Evolutionary conservation across 2,329 filamentous ascomycete genomes (phyloP), one percentile per base, ranked within the genome.

Genomic region (Arthrobotrys pseudoclavata): DNA sequence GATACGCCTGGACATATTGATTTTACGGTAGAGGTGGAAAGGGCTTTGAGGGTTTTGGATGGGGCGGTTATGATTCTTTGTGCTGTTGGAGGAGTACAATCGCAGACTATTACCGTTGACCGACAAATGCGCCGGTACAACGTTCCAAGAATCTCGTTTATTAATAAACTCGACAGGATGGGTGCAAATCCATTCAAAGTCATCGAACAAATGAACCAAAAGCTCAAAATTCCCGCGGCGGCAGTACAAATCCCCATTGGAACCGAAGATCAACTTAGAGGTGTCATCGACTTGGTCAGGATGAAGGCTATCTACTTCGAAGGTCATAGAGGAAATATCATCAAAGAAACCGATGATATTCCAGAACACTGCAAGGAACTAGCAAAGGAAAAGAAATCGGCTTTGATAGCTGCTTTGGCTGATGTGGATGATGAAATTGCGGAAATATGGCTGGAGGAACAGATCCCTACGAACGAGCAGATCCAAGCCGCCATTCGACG

Each of bases 121-220:
- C 89, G 96, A 81, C 96, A 99, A 86, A 99, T 99, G 96, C 93
- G 94, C 86, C 91, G 96, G 81, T 99, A 99, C 87, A 95, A 98
- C 83, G 91, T 99, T 79, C 96, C 96, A 78, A 89, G 96, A 81
- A 91, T 99, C 84, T 97, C 92, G 68, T 99, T 99, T 83, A 90
- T 99, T 84, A 99, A 99, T 87, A 99, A 99, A 88, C 98, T 99
- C 95, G 96, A 99, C 83, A 91, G 96, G 80, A 97, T 97, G 92
- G 96, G 96, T 76, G 93, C 96, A 80, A 98, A 99, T 83, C 96
- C 96, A 7, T 99, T 94, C 90, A 97, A 97, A 85, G 94, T 94
- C 7, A 90, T 99, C 71, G 95, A 99, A 47, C 94, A 97, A 85
- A 98, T 99, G 87, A 97, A 97, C 86, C 89, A 91, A 82, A 99